Base-by-base conservation (phyloP, 495 filamentous ascomycete genomes). In the Penicillium lividum region DNA sequence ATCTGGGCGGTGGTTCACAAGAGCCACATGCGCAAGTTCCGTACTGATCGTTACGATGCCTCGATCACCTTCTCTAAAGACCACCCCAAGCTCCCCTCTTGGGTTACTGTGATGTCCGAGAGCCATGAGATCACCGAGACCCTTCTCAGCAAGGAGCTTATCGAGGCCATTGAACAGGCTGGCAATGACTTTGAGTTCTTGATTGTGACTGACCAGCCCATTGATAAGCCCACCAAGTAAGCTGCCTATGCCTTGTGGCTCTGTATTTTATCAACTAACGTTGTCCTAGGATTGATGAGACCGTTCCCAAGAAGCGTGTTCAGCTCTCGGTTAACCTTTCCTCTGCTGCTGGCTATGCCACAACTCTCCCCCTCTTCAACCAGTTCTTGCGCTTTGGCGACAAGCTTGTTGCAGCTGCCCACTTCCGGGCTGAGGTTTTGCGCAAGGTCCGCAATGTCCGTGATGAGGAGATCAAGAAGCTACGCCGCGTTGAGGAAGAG, bases 1-100 rank as follows among this genome's bases (percentile, higher is more conserved):
- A 92, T 98, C 59, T 98, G 86, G 84, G 95, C 92, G 31, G 73
- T 98, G 62, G 93, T 98, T 40, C 91, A 98, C 81, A 98, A 98
- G 82, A 89, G 91, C 66, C 72, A 82, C 70, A 97, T 98, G 93
- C 90, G 88, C 78, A 77, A 84, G 64, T 84, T 96, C 68, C 86
- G 94, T 49, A 89, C 95, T 34, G 94, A 96, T 53, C 88, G 95
- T 63, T 98, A 97, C 72, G 94, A 98, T 74, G 80, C 97, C 31
- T 94, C 89, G 28, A 85, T 98, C 53, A 97, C 94, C 25, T 86
- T 82, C 62, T 97, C 93, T 60, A 93, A 91, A 78, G 95, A 98
- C 62, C 86, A 93, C 73, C 64, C 86, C 28, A 79, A 93, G 77
- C 83, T 98, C 7, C 95, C 94, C n/a, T 73, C 77, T 56, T 98